Conservation (phyloP, 495 filamentous ascomycete species). For the Achaetomiella virescens region DNA sequence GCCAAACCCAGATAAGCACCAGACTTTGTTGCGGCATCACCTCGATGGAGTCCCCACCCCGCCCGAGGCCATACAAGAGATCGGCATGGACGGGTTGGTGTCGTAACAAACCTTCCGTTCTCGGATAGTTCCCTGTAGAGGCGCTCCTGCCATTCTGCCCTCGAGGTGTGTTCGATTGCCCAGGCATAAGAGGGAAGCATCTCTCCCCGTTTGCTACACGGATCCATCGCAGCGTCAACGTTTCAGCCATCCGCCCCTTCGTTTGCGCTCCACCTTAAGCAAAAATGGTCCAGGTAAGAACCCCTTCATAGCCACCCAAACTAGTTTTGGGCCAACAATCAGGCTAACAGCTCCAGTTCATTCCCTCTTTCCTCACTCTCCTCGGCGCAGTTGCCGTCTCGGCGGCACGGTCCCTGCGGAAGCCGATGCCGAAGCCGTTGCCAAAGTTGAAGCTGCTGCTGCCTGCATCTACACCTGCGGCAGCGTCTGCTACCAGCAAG, state of each 20-base stretch:
- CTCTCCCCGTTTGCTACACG: too few species aligned
- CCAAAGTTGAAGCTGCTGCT: too few species aligned
- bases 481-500: constrained; percentile 31
- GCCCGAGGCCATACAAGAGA: neutral
- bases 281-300: constrained; percentile 13
- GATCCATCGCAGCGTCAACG: too few species aligned
- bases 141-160: too few species aligned
- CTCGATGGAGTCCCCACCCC: too few species aligned
- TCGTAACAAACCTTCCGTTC: constrained; percentile 1
- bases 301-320: neutral
- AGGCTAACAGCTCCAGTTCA: constrained; percentile 17
- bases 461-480: constrained; percentile 37
- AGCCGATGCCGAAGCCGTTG: constrained; percentile 11
- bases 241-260: too few species aligned
- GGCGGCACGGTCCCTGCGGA: constrained; percentile 21
- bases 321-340: neutral
- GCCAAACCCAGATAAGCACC: too few species aligned
- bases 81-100: neutral
- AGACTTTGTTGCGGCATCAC: too few species aligned
- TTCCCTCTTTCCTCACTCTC: constrained; percentile 27
- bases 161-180: too few species aligned
- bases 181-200: too few species aligned
- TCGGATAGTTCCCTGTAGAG: neutral
- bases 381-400: constrained; percentile 26
- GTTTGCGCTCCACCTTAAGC: too few species aligned